These are phyloP conservation scores for Arxiozyma slooffiae DNA, from an alignment of 1,139 yeast genomes.

Conservation along the genomic window DNA sequence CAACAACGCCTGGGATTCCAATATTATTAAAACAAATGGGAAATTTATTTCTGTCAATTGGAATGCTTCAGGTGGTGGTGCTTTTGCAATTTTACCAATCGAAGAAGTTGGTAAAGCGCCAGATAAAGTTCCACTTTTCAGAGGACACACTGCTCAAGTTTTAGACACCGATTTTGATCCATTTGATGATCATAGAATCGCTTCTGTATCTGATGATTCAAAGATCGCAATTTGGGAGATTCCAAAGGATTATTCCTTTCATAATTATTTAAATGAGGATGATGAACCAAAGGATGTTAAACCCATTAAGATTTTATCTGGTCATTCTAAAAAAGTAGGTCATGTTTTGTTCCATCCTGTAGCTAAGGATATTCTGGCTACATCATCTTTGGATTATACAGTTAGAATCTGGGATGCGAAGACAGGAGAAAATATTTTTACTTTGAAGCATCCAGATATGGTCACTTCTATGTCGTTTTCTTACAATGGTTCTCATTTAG, in stretches of 20 bases:
- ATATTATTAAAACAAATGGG: conserved; percentile 75
- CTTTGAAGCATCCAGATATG: conserved; percentile 77
- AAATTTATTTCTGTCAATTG: conserved; percentile 79
- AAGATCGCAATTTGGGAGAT: conserved; percentile 80
- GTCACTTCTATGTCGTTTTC: conserved; percentile 87
- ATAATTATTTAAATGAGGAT: conserved; percentile 46
- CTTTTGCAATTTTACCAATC: conserved; percentile 86
- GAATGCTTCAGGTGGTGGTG: conserved; percentile 96
- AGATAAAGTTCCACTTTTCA: conserved; percentile 81
- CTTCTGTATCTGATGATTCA: conserved; percentile 87
- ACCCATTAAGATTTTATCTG: conserved; percentile 61
- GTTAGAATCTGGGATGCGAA: conserved; percentile 85
- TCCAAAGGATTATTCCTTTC: conserved; percentile 70
- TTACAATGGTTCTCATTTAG: conserved; percentile 76
- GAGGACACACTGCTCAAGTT: conserved; percentile 94
- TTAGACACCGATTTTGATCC: conserved; percentile 90
- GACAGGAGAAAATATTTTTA: conserved; percentile 58
- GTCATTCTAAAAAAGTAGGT: conserved; percentile 94
- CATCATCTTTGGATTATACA: conserved; percentile 81
- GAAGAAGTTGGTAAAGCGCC: conserved; percentile 88
- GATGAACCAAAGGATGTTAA: conserved; percentile 59
- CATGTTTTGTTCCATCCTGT: conserved; percentile 84
- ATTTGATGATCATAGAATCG: conserved; percentile 64
- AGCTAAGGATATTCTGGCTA: conserved; percentile 76
- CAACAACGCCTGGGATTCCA: conserved; percentile 94